Percentiles rank a stretch among this genome's conserved stretches.
Conservation (phyloP, 257 asterid species). For the Rubia yunnanensis region DNA sequence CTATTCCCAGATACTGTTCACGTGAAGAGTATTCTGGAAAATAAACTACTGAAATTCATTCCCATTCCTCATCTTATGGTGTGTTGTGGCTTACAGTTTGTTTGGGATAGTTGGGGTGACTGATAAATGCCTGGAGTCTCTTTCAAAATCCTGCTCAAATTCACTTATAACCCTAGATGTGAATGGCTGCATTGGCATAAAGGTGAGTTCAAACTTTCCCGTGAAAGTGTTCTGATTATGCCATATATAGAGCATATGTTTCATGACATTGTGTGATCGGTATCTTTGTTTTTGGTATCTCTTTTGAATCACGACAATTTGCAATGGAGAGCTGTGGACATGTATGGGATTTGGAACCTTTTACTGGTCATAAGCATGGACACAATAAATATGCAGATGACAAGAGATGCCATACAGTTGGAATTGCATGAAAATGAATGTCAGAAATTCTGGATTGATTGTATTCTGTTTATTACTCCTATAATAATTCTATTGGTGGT, state of each 20-base stretch:
- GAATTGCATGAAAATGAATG: background rate
- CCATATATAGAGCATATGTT: background rate
- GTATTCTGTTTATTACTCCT: background rate
- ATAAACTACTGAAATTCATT: too few species aligned
- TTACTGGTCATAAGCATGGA: background rate
- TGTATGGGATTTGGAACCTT: slow-evolving; percentile 1
- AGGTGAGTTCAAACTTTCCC: slow-evolving; percentile 31
- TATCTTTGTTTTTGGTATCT: background rate
- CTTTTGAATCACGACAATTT: background rate
- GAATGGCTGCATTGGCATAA: slow-evolving; percentile 80
- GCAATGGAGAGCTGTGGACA: too few species aligned
- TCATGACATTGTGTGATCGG: background rate
- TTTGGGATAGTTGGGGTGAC: slow-evolving; percentile 95
- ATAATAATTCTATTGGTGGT: background rate
- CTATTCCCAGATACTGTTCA: too few species aligned
- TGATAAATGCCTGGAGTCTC: slow-evolving; percentile 69
- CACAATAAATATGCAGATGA: background rate
- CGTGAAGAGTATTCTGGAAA: too few species aligned
- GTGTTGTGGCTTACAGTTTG: slow-evolving; percentile 44
- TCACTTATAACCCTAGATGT: slow-evolving; percentile 83
- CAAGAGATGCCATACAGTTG: background rate
- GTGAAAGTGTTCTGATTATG: background rate
- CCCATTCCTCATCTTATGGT: too few species aligned
- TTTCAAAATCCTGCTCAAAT: slow-evolving; percentile 47
- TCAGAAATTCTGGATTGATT: background rate